These are phyloP conservation scores for Symbiodinium natans DNA, from an alignment of 73 alveolate genomes.

Conservation along the genomic window DNA sequence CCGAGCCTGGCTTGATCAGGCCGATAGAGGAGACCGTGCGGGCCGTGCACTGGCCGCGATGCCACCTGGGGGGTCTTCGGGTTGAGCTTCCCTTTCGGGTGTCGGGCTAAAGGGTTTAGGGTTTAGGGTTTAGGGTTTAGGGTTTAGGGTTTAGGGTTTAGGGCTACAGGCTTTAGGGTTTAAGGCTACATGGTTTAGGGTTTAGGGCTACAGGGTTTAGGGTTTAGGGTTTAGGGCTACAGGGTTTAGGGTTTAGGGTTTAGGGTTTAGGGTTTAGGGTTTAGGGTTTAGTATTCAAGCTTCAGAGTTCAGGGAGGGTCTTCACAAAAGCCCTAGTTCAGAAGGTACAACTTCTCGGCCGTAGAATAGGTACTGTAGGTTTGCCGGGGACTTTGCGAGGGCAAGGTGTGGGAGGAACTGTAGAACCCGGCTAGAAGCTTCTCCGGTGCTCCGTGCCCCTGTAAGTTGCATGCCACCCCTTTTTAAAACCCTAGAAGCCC, in stretches of 20 bases:
- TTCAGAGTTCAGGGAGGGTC: background rate
- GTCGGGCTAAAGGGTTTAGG: background rate
- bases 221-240: background rate
- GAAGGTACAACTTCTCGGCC: too few relatives aligned
- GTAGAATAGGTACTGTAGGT: too few relatives aligned
- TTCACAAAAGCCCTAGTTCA: too few relatives aligned
- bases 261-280: background rate
- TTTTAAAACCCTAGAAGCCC: too few relatives aligned
- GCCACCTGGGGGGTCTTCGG: slow-evolving; percentile 39
- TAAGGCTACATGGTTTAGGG: background rate
- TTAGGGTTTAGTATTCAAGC: background rate
- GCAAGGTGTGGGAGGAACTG: too few relatives aligned
- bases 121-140: background rate
- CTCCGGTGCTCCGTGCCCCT: too few relatives aligned
- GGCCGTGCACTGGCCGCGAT: slow-evolving; percentile 61
- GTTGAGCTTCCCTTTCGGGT: background rate
- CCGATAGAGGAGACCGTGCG: slow-evolving; percentile 59
- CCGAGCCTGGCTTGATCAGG: slow-evolving; percentile 51
- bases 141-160: background rate
- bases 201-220: too few relatives aligned
- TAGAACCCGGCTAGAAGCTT: too few relatives aligned
- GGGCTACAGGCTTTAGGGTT: background rate
- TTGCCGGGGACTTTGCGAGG: too few relatives aligned
- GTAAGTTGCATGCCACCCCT: too few relatives aligned
- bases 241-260: background rate